These are phyloP conservation scores for Boletales sp. DNA, from an alignment of 768 basidiomycete species.

Conservation along the genomic window DNA sequence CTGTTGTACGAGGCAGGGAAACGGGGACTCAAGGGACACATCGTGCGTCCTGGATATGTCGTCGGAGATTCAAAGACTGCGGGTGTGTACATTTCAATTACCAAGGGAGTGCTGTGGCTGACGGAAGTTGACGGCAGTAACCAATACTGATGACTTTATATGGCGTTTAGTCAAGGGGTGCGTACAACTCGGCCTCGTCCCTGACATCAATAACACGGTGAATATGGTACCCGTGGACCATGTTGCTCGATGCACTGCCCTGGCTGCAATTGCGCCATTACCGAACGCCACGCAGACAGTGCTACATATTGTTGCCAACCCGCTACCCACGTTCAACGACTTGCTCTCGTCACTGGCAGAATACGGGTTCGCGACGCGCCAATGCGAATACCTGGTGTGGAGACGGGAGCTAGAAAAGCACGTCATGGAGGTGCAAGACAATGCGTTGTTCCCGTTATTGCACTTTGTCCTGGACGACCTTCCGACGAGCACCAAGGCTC, in stretches of 20 bases:
- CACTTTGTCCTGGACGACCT: slow-evolving; percentile 98
- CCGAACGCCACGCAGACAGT: slow-evolving; percentile 50
- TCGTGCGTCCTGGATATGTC: slow-evolving; percentile 92
- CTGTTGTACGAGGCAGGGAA: slow-evolving; percentile 87
- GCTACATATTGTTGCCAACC: slow-evolving; percentile 81
- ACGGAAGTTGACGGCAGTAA: slow-evolving; percentile 49
- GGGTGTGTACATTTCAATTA: slow-evolving; percentile 44
- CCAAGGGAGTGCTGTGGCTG: background rate
- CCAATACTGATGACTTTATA: slow-evolving; percentile 98
- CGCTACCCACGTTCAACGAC: slow-evolving; percentile 85
- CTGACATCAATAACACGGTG: slow-evolving; percentile 96
- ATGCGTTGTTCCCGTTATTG: slow-evolving; percentile 93
- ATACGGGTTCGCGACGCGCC: slow-evolving; percentile 77
- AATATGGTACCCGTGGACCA: slow-evolving; percentile 99
- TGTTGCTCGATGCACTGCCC: slow-evolving; percentile 77
- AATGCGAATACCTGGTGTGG: slow-evolving; percentile 91
- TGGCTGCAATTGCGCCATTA: slow-evolving; percentile 66
- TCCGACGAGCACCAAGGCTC: slow-evolving; percentile 93
- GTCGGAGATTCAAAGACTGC: slow-evolving; percentile 89
- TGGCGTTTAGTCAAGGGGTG: slow-evolving; percentile 99
- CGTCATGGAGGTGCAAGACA: slow-evolving; percentile 91
- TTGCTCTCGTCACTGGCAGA: slow-evolving; percentile 67
- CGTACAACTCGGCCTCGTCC: slow-evolving; percentile 91
- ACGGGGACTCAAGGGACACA: slow-evolving; percentile 79
- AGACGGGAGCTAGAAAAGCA: slow-evolving; percentile 90